A percentile compares a stretch with the other conserved stretches of the same genome.
phyloP scores from a whole-genome alignment of 2,329 filamentous ascomycete genomes.

The Pseudogymnoascus sp. region DNA sequence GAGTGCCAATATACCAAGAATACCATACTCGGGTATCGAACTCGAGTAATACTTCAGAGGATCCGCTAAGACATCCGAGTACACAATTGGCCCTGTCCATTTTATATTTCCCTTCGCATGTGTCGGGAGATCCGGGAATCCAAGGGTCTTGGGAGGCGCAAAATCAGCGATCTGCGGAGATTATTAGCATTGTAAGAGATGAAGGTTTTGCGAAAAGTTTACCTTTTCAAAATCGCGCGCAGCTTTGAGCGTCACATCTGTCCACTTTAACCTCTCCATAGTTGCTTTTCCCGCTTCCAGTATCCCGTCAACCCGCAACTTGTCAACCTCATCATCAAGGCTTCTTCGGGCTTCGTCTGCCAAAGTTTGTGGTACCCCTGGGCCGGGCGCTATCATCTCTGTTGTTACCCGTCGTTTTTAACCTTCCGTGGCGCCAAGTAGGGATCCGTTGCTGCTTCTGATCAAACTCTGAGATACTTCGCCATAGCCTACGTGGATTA shows the following conservation, averaged over 20 bases:
- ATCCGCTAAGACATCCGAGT: conserved; percentile 14
- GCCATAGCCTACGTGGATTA: not conserved
- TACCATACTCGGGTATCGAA: conserved; percentile 6
- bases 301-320: not conserved
- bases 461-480: not conserved
- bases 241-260: not conserved
- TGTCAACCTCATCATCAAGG: not conserved
- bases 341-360: conserved; percentile 1
- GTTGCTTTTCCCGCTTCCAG: not conserved
- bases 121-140: not conserved
- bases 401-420: too few species aligned
- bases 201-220: not conserved
- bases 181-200: not conserved
- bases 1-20: conserved; percentile 17
- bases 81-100: conserved; percentile 14
- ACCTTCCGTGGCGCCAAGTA: not conserved
- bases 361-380: not conserved
- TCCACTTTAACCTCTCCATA: conserved; percentile 1
- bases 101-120: conserved; percentile 1
- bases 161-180: not conserved
- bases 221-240: conserved; percentile 1
- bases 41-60: conserved; percentile 10
- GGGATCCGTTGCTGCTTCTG: not conserved
- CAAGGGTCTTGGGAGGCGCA: not conserved
- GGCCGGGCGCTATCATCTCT: too few species aligned